Evolutionary conservation across 2,329 filamentous ascomycete genomes (phyloP).

Genomic region (Cordyceps pruinosa): DNA sequence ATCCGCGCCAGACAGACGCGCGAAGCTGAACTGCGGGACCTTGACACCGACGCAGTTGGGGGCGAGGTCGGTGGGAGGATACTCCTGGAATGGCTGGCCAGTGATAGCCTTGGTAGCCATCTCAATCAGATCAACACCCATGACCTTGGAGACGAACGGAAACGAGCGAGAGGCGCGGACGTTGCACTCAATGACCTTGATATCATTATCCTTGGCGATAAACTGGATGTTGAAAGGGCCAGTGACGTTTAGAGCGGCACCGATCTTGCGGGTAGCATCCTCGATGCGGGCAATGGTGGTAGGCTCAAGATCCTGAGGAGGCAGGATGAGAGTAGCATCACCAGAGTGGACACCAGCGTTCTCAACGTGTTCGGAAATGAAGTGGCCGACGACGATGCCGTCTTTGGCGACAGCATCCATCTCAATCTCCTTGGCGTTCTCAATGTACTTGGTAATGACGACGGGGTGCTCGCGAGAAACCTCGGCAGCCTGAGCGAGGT

Average conservation of each 20-base stretch:
- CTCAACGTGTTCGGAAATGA: constrained; percentile 97
- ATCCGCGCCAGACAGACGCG: constrained; percentile 88
- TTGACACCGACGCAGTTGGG: constrained; percentile 90
- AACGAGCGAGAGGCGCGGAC: constrained; percentile 93
- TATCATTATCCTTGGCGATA: constrained; percentile 98
- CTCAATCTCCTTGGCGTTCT: constrained; percentile 98
- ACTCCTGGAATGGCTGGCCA: constrained; percentile 71
- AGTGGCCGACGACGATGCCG: constrained; percentile 86
- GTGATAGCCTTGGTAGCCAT: constrained; percentile 98
- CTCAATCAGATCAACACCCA: constrained; percentile 95
- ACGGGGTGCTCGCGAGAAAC: constrained; percentile 95
- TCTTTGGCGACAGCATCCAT: constrained; percentile 96
- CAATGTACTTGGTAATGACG: constrained; percentile 98
- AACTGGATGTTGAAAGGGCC: constrained; percentile 99
- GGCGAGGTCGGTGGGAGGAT: constrained; percentile 69
- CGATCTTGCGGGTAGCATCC: constrained; percentile 93
- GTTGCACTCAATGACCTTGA: constrained; percentile 99
- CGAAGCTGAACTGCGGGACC: constrained; percentile 98
- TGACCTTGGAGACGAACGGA: constrained; percentile 97
- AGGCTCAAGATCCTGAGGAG: constrained; percentile 83
- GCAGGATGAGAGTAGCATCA: constrained; percentile 90
- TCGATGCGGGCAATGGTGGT: constrained; percentile 89
- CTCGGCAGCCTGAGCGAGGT: constrained; percentile 82
- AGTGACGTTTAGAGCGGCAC: constrained; percentile 86
- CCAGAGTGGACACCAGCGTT: constrained; percentile 98